phyloP scores from a whole-genome alignment of 495 filamentous ascomycete genomes.

The Aspergillus coremiiformis region DNA sequence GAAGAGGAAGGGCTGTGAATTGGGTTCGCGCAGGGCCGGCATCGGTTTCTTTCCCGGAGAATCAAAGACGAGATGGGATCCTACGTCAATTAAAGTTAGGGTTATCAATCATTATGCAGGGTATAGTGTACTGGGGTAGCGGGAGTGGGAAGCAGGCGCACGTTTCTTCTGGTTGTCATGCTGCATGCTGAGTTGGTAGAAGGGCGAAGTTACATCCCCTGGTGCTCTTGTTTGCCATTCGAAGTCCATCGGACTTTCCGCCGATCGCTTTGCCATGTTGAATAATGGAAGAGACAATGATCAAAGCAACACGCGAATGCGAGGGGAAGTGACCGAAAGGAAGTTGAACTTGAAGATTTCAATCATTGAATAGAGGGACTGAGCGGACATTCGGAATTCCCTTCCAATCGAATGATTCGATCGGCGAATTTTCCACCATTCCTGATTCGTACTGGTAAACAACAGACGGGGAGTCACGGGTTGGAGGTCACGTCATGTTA shows the following conservation, averaged over 20 bases:
- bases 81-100: constrained; percentile 23
- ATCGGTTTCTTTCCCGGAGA: constrained; percentile 43
- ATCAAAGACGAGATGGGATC: constrained; percentile 43
- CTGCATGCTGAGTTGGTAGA: constrained; percentile 44
- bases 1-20: constrained; percentile 42
- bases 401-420: too few relatives aligned
- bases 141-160: constrained; percentile 24
- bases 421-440: constrained; percentile 13
- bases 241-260: constrained; percentile 64
- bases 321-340: background rate
- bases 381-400: too few relatives aligned
- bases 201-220: constrained; percentile 51
- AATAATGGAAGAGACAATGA: constrained; percentile 9
- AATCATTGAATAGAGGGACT: too few relatives aligned
- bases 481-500: too few relatives aligned
- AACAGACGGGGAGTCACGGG: too few relatives aligned
- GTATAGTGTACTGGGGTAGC: too few relatives aligned
- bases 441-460: constrained; percentile 20
- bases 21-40: constrained; percentile 41
- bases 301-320: constrained; percentile 2
- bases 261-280: constrained; percentile 38
- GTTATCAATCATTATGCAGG: background rate
- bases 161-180: constrained; percentile 44
- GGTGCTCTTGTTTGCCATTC: constrained; percentile 54
- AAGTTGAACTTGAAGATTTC: too few relatives aligned